Conservation (phyloP, 2,329 filamentous ascomycete genomes). For the Teratosphaeria destructans region DNA sequence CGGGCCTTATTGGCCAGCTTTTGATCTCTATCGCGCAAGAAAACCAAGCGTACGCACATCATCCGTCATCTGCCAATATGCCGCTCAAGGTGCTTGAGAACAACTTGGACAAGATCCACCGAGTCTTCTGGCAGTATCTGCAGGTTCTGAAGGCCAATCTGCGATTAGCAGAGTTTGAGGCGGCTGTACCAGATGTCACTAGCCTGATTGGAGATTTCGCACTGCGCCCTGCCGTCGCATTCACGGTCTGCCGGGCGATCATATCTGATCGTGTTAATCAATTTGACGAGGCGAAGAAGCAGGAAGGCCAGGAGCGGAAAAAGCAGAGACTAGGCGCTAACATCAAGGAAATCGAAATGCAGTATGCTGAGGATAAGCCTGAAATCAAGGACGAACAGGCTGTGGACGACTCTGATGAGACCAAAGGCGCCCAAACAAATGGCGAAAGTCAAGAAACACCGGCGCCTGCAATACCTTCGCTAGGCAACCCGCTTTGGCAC, state of each 20-base stretch:
- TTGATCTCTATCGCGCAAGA: constrained; percentile 89
- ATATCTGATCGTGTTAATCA: constrained; percentile 55
- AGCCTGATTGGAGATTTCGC: constrained; percentile 68
- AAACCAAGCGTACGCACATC: constrained; percentile 74
- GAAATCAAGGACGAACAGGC: background rate
- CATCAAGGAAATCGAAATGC: constrained; percentile 43
- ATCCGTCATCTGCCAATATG: constrained; percentile 57
- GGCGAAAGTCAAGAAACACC: constrained; percentile 1
- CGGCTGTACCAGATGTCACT: constrained; percentile 62
- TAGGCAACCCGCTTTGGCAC: constrained; percentile 42
- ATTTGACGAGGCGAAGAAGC: constrained; percentile 27
- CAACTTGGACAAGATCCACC: constrained; percentile 81
- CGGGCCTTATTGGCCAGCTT: constrained; percentile 67
- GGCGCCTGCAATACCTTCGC: background rate
- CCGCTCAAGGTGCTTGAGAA: constrained; percentile 85
- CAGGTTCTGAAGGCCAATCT: constrained; percentile 79
- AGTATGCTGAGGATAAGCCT: constrained; percentile 17
- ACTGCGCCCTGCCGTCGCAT: constrained; percentile 70
- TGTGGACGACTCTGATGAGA: constrained; percentile 1
- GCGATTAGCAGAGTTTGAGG: constrained; percentile 64
- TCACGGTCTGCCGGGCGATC: constrained; percentile 68
- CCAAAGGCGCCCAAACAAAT: constrained; percentile 1
- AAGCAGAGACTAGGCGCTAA: constrained; percentile 12
- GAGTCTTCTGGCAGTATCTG: constrained; percentile 75
- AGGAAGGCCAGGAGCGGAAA: constrained; percentile 23